Evolutionary conservation across 768 basidiomycete genomes (phyloP), one percentile per base, ranked within the genome.

Genomic region (Leccinum imitatum): DNA sequence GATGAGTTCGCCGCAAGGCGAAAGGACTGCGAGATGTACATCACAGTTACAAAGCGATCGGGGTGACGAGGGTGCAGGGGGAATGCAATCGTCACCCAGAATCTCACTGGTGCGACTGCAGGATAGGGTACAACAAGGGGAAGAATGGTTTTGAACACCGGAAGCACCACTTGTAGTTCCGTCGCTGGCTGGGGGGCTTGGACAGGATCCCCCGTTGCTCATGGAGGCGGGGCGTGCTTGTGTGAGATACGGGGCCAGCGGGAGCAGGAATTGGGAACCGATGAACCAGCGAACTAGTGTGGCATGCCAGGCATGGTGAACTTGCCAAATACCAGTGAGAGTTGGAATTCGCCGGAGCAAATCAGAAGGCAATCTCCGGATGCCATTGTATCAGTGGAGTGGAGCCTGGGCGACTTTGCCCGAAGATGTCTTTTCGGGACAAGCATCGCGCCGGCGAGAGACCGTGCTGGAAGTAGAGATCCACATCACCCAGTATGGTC

Each of bases 401-500:
- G 27, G 27, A 30, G 27, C 27, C 27, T 30, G 53, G 50, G 62
- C 65, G 65, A 68, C 54, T 60, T 67, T 58, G 35, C 59, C 62
- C 65, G 59, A 63, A 35, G 25, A 53, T 39, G 59, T 71, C 63
- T 59, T 70, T 69, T 71, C 64, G 64, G 68, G 63, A 56, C 52
- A 37, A 37, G 52, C 44, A 46, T 19, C n/a, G 25, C 25, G 25
- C 25, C 25, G 44, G 44, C 44, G 10, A 46, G n/a, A 19, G 44
- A 19, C 39, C 41, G 15, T 19, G 44, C n/a, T 11, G 44, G 10
- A 44, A 44, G 41, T n/a, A 44, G 41, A 41, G 39, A 41, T 41
- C 15, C 39, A 31, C 11, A 30, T 30, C 27, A 30, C 27, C 27
- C 1, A 15, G 39, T 39, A 7, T 8, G 39, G 15, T 39, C 39